These are phyloP conservation scores for Flaveria trinervia DNA, from an alignment of 129 eudicot species.

Conservation along the genomic window DNA sequence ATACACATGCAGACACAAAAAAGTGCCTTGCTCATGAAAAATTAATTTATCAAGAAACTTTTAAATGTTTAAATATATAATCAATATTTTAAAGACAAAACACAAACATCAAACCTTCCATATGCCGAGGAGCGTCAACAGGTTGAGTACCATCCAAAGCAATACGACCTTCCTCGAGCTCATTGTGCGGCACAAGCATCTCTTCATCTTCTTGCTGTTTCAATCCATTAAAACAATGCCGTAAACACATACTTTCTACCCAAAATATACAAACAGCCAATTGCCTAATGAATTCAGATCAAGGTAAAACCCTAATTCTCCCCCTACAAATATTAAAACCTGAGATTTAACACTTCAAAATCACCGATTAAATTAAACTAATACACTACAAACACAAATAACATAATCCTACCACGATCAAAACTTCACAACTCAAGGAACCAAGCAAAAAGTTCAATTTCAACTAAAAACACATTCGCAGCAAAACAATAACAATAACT, in stretches of 20 bases:
- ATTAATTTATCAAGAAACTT: neutral
- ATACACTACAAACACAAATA: slow-evolving; percentile 15
- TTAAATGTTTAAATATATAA: neutral
- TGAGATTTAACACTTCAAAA: neutral
- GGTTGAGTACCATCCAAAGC: slow-evolving; percentile 56
- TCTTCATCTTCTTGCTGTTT: slow-evolving; percentile 88
- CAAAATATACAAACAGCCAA: neutral
- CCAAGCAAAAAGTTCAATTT: too few species aligned
- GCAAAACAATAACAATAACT: too few species aligned
- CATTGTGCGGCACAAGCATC: slow-evolving; percentile 88
- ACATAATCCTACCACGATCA: slow-evolving; percentile 54
- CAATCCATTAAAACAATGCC: neutral
- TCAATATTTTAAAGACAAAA: slow-evolving; percentile 12
- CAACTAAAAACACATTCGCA: too few species aligned
- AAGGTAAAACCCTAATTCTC: slow-evolving; percentile 28
- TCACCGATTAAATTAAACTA: slow-evolving; percentile 22
- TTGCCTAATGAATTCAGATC: slow-evolving; percentile 12
- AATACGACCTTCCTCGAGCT: slow-evolving; percentile 38
- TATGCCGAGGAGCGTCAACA: slow-evolving; percentile 52
- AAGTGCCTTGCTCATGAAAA: neutral
- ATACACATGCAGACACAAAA: slow-evolving; percentile 16
- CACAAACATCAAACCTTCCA: slow-evolving; percentile 65
- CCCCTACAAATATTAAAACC: neutral
- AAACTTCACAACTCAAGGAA: too few species aligned
- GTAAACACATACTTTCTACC: slow-evolving; percentile 5